A percentile compares a stretch with the other conserved stretches of the same genome.
phyloP scores from a whole-genome alignment of 352 stramenopile species.

The Phytophthora sojae region DNA sequence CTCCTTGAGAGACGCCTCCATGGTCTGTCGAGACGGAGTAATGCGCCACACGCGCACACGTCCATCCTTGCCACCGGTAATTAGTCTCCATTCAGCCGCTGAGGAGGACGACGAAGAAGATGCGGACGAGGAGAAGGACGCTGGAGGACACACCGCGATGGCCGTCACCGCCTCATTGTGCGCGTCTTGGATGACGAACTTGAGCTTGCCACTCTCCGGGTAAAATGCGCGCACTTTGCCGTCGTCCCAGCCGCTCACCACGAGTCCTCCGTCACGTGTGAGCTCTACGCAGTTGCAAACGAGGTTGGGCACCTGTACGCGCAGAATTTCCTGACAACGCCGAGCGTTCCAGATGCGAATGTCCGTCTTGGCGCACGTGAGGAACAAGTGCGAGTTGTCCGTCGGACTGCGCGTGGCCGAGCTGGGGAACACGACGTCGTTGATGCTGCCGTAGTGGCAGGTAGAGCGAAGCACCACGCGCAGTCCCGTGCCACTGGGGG shows the following conservation, averaged over 20 bases:
- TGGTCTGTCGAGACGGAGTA: conserved; percentile 91
- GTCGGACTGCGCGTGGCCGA: conserved; percentile 49
- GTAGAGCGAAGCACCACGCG: conserved; percentile 83
- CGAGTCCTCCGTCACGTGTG: conserved; percentile 86
- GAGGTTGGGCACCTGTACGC: conserved; percentile 97
- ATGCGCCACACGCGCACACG: conserved; percentile 95
- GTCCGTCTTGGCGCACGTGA: conserved; percentile 95
- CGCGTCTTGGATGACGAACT: conserved; percentile 97
- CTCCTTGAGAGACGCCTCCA: conserved; percentile 96
- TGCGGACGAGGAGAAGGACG: conserved; percentile 21
- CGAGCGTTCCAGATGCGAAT: conserved; percentile 96
- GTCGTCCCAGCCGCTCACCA: conserved; percentile 97
- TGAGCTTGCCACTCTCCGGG: conserved; percentile 95
- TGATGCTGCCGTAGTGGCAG: conserved; percentile 93
- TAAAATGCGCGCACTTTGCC: conserved; percentile 98
- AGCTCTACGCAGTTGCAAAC: conserved; percentile 95
- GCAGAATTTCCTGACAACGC: conserved; percentile 94
- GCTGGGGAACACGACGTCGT: conserved; percentile 95
- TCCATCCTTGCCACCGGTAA: conserved; percentile 95
- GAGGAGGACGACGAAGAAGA: conserved; percentile 29
- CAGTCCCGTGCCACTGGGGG: conserved; percentile 21
- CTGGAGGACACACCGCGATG: conserved; percentile 88
- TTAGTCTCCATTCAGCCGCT: conserved; percentile 83
- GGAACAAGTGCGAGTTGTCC: conserved; percentile 94
- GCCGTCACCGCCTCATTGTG: conserved; percentile 96